Conservation (phyloP, 345 rosid species). For the Eucalyptus marginata region DNA sequence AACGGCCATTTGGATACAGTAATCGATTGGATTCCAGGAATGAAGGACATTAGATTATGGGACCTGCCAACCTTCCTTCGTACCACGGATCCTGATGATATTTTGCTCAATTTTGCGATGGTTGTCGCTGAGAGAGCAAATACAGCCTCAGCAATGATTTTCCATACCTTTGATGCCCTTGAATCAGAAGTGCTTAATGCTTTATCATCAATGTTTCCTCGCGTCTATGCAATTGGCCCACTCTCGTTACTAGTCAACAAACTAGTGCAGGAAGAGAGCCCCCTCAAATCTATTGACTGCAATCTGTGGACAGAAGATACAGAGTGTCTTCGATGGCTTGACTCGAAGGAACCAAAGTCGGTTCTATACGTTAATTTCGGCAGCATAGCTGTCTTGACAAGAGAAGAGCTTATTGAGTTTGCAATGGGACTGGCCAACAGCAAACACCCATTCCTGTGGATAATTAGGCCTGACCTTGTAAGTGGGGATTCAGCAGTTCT, state of each 20-base stretch:
- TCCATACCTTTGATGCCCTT: background rate
- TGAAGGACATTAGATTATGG: background rate
- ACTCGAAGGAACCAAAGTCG: background rate
- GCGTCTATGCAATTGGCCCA: background rate
- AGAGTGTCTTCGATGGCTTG: background rate
- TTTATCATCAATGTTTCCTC: background rate
- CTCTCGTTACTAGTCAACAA: background rate
- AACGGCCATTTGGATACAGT: background rate
- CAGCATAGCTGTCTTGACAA: background rate
- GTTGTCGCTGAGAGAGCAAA: background rate
- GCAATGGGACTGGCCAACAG: background rate
- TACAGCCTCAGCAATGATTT: background rate
- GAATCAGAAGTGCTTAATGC: background rate
- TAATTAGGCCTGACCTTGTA: background rate
- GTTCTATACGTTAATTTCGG: background rate
- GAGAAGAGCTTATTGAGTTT: background rate
- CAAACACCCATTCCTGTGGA: background rate
- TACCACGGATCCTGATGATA: background rate
- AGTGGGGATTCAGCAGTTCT: background rate
- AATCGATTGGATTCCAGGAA: background rate
- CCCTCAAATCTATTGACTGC: background rate
- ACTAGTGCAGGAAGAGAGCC: background rate
- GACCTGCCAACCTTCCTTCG: background rate
- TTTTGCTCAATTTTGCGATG: background rate
- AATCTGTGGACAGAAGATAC: background rate